phyloP scores from a whole-genome alignment of 495 filamentous ascomycete genomes.

The Aspergillus bridgeri region DNA sequence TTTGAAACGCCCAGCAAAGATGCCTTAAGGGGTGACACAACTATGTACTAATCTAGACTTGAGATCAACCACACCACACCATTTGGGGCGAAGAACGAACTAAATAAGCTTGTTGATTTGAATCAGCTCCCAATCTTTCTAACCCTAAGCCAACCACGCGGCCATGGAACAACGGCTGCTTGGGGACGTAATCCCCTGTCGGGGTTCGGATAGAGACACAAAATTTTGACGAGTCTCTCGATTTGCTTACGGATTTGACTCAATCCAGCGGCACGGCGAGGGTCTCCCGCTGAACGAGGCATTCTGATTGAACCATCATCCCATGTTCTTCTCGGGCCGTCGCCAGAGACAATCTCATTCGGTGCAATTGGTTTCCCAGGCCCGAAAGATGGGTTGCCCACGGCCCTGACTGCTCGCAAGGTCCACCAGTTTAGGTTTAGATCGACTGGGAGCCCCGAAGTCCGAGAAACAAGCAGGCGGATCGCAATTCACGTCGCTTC shows the following conservation, averaged over 20 bases:
- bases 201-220: not conserved
- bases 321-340: slow-evolving; percentile 2
- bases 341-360: slow-evolving; percentile 2
- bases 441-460: not conserved
- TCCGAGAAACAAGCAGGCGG: not conserved
- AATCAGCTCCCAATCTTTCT: not conserved
- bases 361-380: not conserved
- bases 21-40: not conserved
- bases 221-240: not conserved
- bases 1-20: not conserved
- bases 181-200: not conserved
- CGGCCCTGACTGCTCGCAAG: slow-evolving; percentile 23
- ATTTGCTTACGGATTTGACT: not conserved
- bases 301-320: slow-evolving; percentile 8
- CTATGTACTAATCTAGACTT: not conserved
- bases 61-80: not conserved
- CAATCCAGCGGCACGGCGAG: slow-evolving; percentile 3
- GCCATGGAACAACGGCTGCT: not conserved
- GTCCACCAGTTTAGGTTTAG: slow-evolving; percentile 27
- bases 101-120: slow-evolving; percentile 8
- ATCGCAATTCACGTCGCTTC: not conserved
- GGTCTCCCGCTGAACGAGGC: slow-evolving; percentile 2
- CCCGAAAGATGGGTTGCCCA: slow-evolving; percentile 2
- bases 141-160: not conserved
- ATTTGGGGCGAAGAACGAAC: not conserved